Evolutionary conservation across 1,284 basidiomycete species (phyloP), one percentile per base, ranked within the genome.

Genomic region (Sutorius eximius): DNA sequence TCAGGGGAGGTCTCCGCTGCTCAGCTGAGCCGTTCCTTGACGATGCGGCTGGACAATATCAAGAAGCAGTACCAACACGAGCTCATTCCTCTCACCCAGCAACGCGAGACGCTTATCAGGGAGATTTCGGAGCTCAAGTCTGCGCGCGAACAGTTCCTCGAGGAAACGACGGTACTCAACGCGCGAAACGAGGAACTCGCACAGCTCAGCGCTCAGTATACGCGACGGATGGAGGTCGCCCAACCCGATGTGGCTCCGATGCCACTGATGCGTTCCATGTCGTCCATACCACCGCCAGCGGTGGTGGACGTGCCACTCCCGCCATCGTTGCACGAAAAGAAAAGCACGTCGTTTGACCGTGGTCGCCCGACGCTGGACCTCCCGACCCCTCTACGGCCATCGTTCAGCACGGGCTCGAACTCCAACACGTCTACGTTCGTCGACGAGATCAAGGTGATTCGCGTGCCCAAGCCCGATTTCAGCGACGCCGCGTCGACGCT

Each of bases 181-280:
- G 88, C 87, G 15, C 86, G 94, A 54, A 98, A 98, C 73, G 94
- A 96, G 65, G 91, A 95, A 70, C 80, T 98, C 12, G 89, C 89
- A 6, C 90, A 94, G 67, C 81, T 96, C 49, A 90, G 91, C 62
- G 79, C 86, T 2, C 88, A 93, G 53, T 89, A 95, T 60, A 74
- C 84, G 5, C 85, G 88, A 38, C 86, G 91, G 52, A 79, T 89
- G 62, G 93, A 95, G 54, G 67, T 73, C 33, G 27, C 58, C 29
- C 70, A 74, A 18, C 64, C 75, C 9, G 79, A 80, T 49, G 63
- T 64, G 4, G 24, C 6, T 27, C 24, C 24, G 24, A 27, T 27
- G 24, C 24, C 24, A 27, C 24, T 5, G 24, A 27, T 27, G 3
- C 24, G 24, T 27, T 27, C 24, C 24, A 27, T 27, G 24, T 27